Evolutionary conservation across 805 yeast species (phyloP), one percentile per base, ranked within the genome.

Genomic region (Nakazawaea peltata): DNA sequence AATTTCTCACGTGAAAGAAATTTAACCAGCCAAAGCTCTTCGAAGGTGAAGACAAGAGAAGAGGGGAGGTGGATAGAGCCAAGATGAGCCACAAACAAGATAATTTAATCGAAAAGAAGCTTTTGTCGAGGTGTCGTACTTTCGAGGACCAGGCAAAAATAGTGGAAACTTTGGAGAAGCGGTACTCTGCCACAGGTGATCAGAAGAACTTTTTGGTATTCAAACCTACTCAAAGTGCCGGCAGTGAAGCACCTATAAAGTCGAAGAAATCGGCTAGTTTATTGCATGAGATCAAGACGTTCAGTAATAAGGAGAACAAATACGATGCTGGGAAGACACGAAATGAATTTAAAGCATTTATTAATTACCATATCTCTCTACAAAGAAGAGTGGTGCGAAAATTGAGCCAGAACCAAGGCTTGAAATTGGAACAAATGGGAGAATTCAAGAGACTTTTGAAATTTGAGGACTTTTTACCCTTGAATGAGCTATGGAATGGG

Each of bases 401-500:
- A 35, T 43, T 71, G 26, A 64, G 61, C 47, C 49, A 33, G 36
- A 56, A 47, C 44, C 61, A 46, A 14, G 19, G 46, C 2, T 15
- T 34, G 2, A 34, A 41, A 37, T 35, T 44, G 6, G 30, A 42
- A 5, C 49, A 50, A 15, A 39, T 57, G 10, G 39, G 44, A 2
- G 32, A 42, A n/a, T 38, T 53, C 12, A 67, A 79, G 48, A 48
- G 50, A 13, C 59, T 87, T 21, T 87, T 96, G 95, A 65, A 69
- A 26, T 33, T 37, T 7, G 32, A 42, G 4, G 54, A 54, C 23
- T 40, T 57, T 6, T 37, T 45, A 0, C 27, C 41, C 8, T 33
- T 56, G 16, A 67, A 80, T 49, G 48, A 49, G n/a, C 59, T 87
- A 18, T 87, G 97, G 97, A 65, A 68, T n/a, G 58, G 58, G 13